These are phyloP conservation scores for Gloeophyllum trabeum DNA, from an alignment of 768 basidiomycete species.

Conservation along the genomic window DNA sequence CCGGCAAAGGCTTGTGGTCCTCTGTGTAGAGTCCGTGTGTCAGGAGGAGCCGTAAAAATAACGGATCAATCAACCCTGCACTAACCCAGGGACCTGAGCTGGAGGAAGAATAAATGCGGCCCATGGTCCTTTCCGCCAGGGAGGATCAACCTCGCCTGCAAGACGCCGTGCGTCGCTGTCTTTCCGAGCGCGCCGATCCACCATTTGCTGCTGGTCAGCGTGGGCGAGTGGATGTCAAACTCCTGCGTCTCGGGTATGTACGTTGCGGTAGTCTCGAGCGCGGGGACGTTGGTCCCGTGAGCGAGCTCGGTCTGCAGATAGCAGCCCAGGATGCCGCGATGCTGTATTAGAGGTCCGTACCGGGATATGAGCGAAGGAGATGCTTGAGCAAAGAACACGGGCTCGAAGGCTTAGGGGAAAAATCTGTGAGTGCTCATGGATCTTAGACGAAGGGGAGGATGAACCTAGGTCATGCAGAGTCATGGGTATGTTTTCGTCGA, in stretches of 20 bases:
- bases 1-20: slow-evolving; percentile 46
- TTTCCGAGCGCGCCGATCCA: slow-evolving; percentile 70
- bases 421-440: slow-evolving; percentile 13
- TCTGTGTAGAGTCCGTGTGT: slow-evolving; percentile 23
- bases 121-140: slow-evolving; percentile 50
- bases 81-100: slow-evolving; percentile 50
- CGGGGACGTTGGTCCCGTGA: slow-evolving; percentile 62
- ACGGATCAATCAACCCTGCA: background rate
- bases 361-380: slow-evolving; percentile 39
- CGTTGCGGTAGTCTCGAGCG: slow-evolving; percentile 67
- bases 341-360: slow-evolving; percentile 36
- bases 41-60: too few species aligned
- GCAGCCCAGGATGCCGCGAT: slow-evolving; percentile 54
- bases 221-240: slow-evolving; percentile 71
- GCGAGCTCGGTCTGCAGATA: slow-evolving; percentile 74
- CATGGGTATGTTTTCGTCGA: slow-evolving; percentile 47
- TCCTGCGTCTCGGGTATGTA: slow-evolving; percentile 55
- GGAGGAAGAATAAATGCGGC: slow-evolving; percentile 68
- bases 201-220: slow-evolving; percentile 70
- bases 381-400: slow-evolving; percentile 54
- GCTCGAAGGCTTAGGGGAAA: slow-evolving; percentile 43
- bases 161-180: slow-evolving; percentile 64
- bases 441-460: slow-evolving; percentile 8
- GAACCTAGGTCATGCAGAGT: slow-evolving; percentile 24
- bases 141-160: slow-evolving; percentile 65